These are phyloP conservation scores for Diatrype stigma DNA, from an alignment of 2,329 filamentous ascomycete genomes.

Conservation along the genomic window DNA sequence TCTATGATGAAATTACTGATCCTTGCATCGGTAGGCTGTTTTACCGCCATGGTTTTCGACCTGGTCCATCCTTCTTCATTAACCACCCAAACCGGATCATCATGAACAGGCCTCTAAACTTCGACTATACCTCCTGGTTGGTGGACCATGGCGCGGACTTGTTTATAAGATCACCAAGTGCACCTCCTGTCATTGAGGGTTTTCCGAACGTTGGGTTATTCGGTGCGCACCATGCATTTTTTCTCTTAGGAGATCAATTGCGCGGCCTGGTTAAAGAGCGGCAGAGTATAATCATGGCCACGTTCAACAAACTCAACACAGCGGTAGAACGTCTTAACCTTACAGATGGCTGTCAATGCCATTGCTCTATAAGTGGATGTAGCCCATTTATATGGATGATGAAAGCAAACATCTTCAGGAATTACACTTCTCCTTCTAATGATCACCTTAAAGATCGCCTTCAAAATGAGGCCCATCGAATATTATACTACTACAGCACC, in stretches of 20 bases:
- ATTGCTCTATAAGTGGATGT: constrained; percentile 1
- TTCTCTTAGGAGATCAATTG: neutral
- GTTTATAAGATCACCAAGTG: neutral
- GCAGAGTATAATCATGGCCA: neutral
- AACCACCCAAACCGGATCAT: neutral
- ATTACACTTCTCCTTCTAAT: no score
- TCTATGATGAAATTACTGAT: neutral
- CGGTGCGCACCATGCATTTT: constrained; percentile 1
- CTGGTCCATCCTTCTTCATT: neutral
- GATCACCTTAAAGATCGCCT: no score
- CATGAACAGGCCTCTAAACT: neutral
- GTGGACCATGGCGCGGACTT: neutral
- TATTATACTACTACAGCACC: neutral
- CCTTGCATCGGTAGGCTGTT: neutral
- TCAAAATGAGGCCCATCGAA: no score
- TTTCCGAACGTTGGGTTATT: neutral
- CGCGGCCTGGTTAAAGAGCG: neutral
- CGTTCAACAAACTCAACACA: neutral
- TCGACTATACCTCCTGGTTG: constrained; percentile 1
- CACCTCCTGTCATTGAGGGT: neutral
- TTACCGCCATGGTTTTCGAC: constrained; percentile 1
- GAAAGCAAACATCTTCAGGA: no score
- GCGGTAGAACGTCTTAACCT: neutral
- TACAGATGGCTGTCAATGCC: neutral
- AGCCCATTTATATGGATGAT: constrained; percentile 3